Percentiles rank a stretch among this genome's conserved stretches.
Conservation (phyloP, 2,329 filamentous ascomycete genomes). For the Magnaporthiopsis poae region DNA sequence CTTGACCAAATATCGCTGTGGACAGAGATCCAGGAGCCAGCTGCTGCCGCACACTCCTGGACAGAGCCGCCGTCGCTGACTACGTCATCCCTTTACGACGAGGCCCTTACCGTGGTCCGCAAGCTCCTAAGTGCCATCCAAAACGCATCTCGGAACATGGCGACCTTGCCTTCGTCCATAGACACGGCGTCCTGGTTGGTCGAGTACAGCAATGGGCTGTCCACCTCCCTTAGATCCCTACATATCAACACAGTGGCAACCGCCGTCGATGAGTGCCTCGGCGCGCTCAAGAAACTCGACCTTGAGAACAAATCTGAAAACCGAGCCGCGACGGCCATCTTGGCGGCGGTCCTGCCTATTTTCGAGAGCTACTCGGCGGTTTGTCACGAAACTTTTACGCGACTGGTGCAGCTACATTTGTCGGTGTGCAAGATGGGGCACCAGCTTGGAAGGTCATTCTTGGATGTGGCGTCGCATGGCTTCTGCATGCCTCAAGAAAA, state of each 20-base stretch:
- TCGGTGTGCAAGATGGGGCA: constrained; percentile 65
- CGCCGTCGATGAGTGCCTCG: constrained; percentile 29
- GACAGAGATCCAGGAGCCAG: constrained; percentile 32
- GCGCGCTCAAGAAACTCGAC: constrained; percentile 24
- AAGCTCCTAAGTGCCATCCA: constrained; percentile 72
- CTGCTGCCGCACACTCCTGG: background rate
- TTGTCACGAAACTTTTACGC: constrained; percentile 46
- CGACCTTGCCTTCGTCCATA: constrained; percentile 44
- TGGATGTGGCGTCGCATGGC: constrained; percentile 68
- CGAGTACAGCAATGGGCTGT: constrained; percentile 42
- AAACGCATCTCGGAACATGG: constrained; percentile 49
- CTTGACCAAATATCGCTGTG: constrained; percentile 58
- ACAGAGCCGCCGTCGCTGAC: background rate
- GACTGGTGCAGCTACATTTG: constrained; percentile 56
- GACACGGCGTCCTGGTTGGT: constrained; percentile 57
- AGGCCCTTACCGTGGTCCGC: constrained; percentile 58
- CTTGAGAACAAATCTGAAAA: constrained; percentile 31
- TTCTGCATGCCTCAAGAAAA: constrained; percentile 88
- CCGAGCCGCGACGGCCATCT: constrained; percentile 42
- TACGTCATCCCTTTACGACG: constrained; percentile 19
- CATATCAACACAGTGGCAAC: constrained; percentile 46
- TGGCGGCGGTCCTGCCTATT: constrained; percentile 58
- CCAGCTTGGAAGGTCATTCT: constrained; percentile 66
- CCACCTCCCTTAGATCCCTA: constrained; percentile 46
- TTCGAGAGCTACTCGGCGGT: constrained; percentile 61